Conservation (phyloP, 345 rosid genomes). For the Moringa oleifera region DNA sequence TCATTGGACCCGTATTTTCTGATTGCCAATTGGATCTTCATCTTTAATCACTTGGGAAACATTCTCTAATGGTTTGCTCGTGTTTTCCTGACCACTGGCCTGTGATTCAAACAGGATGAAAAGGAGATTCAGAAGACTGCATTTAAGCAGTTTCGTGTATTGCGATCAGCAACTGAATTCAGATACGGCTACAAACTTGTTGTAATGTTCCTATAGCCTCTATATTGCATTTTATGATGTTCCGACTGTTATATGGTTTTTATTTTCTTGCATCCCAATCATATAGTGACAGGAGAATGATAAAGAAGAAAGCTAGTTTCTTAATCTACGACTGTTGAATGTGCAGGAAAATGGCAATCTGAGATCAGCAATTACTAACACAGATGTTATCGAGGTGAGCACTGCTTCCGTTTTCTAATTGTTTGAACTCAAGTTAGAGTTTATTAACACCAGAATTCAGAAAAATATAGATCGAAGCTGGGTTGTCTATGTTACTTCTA, state of each 20-base stretch:
- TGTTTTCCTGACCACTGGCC: constrained; percentile 11
- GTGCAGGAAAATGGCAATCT: constrained; percentile 76
- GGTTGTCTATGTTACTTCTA: not conserved
- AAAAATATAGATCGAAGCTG: not conserved
- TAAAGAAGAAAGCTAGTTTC: not conserved
- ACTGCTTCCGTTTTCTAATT: not conserved
- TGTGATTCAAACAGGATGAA: constrained; percentile 56
- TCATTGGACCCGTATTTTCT: no score
- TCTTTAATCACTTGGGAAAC: no score
- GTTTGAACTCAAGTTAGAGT: not conserved
- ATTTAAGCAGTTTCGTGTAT: constrained; percentile 60
- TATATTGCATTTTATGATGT: not conserved
- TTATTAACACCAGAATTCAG: not conserved
- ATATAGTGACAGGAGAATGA: not conserved
- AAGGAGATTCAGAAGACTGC: constrained; percentile 91
- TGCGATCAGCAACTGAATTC: constrained; percentile 69
- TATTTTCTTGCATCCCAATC: not conserved
- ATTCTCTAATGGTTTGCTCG: constrained; percentile 3
- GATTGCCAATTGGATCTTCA: no score
- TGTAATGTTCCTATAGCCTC: constrained; percentile 39
- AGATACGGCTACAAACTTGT: constrained; percentile 97
- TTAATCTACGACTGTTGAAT: not conserved
- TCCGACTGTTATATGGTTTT: not conserved
- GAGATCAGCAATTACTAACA: constrained; percentile 68
- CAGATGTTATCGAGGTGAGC: constrained; percentile 77